Evolutionary conservation across 495 filamentous ascomycete species (phyloP).

Genomic region (Neurospora tetraspora): DNA sequence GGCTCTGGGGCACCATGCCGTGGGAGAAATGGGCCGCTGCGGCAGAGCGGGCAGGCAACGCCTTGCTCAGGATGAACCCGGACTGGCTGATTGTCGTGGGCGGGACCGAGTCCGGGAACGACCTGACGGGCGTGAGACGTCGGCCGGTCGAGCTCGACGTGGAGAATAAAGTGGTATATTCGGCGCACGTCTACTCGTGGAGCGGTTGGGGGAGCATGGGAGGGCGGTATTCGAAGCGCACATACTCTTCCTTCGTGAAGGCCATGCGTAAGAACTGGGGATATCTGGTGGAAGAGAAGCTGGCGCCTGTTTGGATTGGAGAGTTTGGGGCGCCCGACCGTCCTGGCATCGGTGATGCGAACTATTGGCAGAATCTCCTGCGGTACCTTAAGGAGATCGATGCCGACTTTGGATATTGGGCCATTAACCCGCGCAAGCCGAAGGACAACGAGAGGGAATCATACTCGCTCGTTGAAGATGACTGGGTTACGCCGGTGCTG

Average conservation of each 20-base stretch:
- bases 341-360: conserved; percentile 39
- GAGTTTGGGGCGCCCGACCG: conserved; percentile 46
- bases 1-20: conserved; percentile 52
- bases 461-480: conserved; percentile 46
- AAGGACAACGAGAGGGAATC: conserved; percentile 40
- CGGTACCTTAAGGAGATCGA: conserved; percentile 42
- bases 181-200: conserved; percentile 52
- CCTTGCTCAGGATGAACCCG: conserved; percentile 41
- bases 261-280: conserved; percentile 52
- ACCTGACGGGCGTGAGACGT: conserved; percentile 36
- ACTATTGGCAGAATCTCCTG: conserved; percentile 51
- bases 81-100: conserved; percentile 55
- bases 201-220: conserved; percentile 48
- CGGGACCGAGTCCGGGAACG: conserved; percentile 50
- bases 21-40: conserved; percentile 49
- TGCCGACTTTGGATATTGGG: conserved; percentile 56
- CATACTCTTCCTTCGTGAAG: conserved; percentile 45
- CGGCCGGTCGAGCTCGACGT: conserved; percentile 45
- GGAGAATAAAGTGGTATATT: conserved; percentile 46
- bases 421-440: conserved; percentile 50
- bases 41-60: conserved; percentile 45
- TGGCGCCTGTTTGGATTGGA: conserved; percentile 52
- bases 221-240: conserved; percentile 41
- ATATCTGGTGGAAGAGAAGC: conserved; percentile 45
- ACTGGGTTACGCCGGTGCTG: conserved; percentile 45